Evolutionary conservation across 2,329 filamentous ascomycete species (phyloP), one percentile per base, ranked within the genome.

Genomic region (Fusarium neocosmosporiellum): DNA sequence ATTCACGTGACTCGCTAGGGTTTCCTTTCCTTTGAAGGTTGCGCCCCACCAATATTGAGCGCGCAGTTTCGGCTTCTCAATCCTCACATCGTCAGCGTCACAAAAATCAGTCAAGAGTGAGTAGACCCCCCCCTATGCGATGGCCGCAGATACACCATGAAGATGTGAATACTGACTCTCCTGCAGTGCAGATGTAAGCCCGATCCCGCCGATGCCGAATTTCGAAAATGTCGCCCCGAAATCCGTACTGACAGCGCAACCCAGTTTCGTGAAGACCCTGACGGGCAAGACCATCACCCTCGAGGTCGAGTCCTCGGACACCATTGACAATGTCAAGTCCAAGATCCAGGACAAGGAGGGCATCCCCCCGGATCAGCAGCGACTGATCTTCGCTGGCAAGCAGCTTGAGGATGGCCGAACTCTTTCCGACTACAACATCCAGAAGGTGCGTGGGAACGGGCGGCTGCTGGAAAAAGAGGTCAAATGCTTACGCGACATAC

Each of bases 301-400:
- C 83, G 96, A 98, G 93, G 95, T 98, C 86, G 96, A 98, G 92
- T 98, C 95, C 83, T 94, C 92, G 84, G 96, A 98, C 88, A 98
- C 96, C 82, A 98, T 98, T 89, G 96, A 98, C 92, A 98, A 98
- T 92, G 96, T 98, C 88, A 98, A 98, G 93, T 93, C 92, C 89
- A 98, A 98, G 93, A 98, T 98, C 87, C 96, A 98, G 90, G 95
- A 98, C 88, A 98, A 98, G 93, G 96, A 98, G 89, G 96, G 96
- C 81, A 98, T 98, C 80, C 96, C 96, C 81, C 95, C 95, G 78
- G 96, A 98, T 88, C 95, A 98, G 87, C 96, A 98, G 91, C 95
- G 96, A 84, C 87, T 98, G 89, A 98, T 98, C 89, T 98, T 98
- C 86, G 95, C 95, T 81, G 95, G 96, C 86, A 98, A 98, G 93